Conservation (phyloP, 2,329 filamentous ascomycete genomes). For the Cadophora gregata region DNA sequence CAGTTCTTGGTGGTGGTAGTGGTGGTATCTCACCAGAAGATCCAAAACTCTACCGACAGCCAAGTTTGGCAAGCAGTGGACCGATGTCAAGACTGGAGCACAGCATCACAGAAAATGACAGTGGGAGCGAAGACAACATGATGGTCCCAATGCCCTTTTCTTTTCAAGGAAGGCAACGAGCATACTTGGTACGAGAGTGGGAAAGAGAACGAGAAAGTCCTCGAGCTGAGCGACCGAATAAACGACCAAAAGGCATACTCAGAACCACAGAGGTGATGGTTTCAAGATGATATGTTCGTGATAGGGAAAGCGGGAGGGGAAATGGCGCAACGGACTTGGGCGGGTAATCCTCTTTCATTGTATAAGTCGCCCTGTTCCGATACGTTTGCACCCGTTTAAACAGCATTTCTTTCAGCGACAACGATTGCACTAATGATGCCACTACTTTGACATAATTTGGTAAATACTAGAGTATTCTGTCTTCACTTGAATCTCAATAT, state of each 20-base stretch:
- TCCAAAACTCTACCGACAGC: constrained; percentile 13
- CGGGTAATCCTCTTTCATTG: not conserved
- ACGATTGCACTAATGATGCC: constrained; percentile 6
- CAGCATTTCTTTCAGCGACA: not conserved
- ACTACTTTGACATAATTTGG: not conserved
- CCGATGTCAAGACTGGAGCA: constrained; percentile 31
- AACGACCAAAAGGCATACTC: constrained; percentile 25
- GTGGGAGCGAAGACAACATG: constrained; percentile 27
- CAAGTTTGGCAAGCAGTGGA: constrained; percentile 23
- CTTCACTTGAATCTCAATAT: not conserved
- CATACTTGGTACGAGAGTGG: constrained; percentile 4
- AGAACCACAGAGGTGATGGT: constrained; percentile 34
- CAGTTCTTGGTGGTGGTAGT: constrained; percentile 19
- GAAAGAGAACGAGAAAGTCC: not conserved
- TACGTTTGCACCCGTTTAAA: not conserved
- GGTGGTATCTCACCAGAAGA: constrained; percentile 17
- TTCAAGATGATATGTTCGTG: constrained; percentile 12
- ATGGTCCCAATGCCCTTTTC: constrained; percentile 22
- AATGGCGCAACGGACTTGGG: not conserved
- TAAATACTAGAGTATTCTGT: not conserved
- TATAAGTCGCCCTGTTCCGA: not conserved
- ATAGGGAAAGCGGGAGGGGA: not conserved
- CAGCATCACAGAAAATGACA: constrained; percentile 27
- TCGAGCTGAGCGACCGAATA: not conserved
- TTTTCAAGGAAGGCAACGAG: constrained; percentile 6